Base-by-base conservation (phyloP, 352 stramenopile species). In the Pilasporangium apinafurcum region DNA sequence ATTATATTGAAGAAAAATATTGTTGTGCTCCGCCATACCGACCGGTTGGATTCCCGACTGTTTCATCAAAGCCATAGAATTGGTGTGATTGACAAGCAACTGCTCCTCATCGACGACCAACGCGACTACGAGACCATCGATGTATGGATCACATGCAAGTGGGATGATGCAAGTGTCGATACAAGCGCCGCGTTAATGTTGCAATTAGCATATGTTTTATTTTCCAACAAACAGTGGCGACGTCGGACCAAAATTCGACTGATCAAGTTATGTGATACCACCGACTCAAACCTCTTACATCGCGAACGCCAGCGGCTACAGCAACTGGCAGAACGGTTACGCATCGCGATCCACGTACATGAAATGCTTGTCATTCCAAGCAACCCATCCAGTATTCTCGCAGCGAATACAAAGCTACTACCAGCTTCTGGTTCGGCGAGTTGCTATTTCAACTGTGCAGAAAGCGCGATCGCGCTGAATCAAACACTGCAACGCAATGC, bases 1-100 rank as follows among this genome's bases (percentile, higher is more conserved):
- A 62, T 86, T 25, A 30, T 68, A 12, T 58, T 89, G 18, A 59
- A 67, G 48, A 68, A 76, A 29, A 85, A 81, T 46, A 45, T 85
- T 14, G 70, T 86, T 4, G 47, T 89, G 31, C 52, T 71, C 5
- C 57, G 65, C 4, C 60, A 82, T 21, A 63, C 64, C 0, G 52
- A 83, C 32, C 56, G 61, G 20, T 29, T 89, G 17, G 65, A 89
- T 43, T 28, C 49, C 2, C 60, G 54, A 8, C 39, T 83, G 16
- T 43, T 85, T 4, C 37, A 53, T 29, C n/a, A n/a, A n/a, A n/a
- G n/a, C n/a, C n/a, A n/a, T n/a, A n/a, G n/a, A n/a, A n/a, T n/a
- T n/a, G n/a, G n/a, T n/a, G n/a, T n/a, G n/a, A n/a, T n/a, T n/a
- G n/a, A n/a, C n/a, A 74, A 64, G 14, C 44, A 58, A 25, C 18